Percentiles rank a stretch among this genome's conserved stretches.
Conservation (phyloP, 441 rosid species). For the Rhodomyrtus psidioides region DNA sequence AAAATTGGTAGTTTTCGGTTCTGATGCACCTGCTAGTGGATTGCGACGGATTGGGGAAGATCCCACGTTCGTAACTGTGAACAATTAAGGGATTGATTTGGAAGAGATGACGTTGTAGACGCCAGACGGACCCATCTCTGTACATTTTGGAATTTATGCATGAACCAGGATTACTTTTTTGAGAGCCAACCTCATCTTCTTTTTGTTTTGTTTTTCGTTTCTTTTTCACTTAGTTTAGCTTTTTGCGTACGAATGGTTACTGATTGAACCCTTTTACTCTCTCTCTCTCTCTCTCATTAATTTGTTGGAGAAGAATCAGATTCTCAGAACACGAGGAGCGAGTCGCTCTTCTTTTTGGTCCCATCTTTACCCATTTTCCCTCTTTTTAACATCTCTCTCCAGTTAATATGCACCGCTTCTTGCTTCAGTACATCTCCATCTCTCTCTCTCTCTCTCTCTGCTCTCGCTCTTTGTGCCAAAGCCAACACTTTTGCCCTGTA, state of each 20-base stretch:
- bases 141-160: neutral
- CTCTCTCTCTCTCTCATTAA: conserved; percentile 14
- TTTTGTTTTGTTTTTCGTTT: neutral
- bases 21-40: neutral
- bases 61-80: neutral
- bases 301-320: conserved; percentile 38
- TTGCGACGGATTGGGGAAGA: neutral
- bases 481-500: neutral
- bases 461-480: neutral
- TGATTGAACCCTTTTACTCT: neutral
- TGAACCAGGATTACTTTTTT: neutral
- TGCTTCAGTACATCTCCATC: neutral
- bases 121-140: neutral
- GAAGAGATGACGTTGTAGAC: neutral
- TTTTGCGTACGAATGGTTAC: neutral
- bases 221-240: neutral
- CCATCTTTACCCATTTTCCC: neutral
- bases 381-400: neutral
- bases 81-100: neutral
- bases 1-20: neutral
- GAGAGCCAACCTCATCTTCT: neutral
- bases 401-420: neutral
- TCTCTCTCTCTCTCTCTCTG: neutral
- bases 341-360: conserved; percentile 23
- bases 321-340: conserved; percentile 57